Percentiles rank a stretch among this genome's conserved stretches.
Conservation (phyloP, 2,329 filamentous ascomycete species). For the Fusarium tanahbumbuense region DNA sequence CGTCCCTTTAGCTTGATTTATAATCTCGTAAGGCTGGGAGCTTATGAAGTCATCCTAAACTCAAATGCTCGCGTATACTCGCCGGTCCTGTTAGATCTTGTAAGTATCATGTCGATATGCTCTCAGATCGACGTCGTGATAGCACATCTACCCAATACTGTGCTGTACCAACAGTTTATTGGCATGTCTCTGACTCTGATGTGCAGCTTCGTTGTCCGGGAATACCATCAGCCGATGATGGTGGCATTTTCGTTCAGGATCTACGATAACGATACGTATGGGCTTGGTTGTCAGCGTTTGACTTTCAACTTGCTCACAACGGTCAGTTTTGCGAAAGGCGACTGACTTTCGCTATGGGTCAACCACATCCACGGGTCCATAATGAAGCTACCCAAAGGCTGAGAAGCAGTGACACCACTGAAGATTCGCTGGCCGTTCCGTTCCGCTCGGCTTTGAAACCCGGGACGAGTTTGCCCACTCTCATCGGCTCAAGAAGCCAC, state of each 20-base stretch:
- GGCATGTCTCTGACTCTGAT: conserved; percentile 28
- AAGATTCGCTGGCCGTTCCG: conserved; percentile 2
- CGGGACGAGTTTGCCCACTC: neutral
- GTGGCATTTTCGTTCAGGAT: conserved; percentile 5
- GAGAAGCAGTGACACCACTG: conserved; percentile 8
- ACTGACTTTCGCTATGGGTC: neutral
- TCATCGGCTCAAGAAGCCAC: conserved; percentile 2
- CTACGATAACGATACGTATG: neutral
- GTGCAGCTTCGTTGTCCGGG: conserved; percentile 11
- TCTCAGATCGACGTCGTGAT: conserved; percentile 6
- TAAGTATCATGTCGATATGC: neutral
- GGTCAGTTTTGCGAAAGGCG: conserved; percentile 9
- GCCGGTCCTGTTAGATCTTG: conserved; percentile 13
- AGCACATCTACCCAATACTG: neutral
- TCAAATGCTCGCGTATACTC: conserved; percentile 17
- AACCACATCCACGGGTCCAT: conserved; percentile 5
- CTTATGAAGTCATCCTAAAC: conserved; percentile 30
- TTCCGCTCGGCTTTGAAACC: conserved; percentile 7
- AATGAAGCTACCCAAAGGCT: conserved; percentile 2
- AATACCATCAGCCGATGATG: conserved; percentile 1
- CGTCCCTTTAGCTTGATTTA: conserved; percentile 1
- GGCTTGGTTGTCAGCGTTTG: neutral
- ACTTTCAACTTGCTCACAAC: conserved; percentile 13
- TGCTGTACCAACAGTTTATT: neutral
- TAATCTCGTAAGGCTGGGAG: conserved; percentile 3